Evolutionary conservation across 208 protist genomes (phyloP).

Genomic region (Strigomonas culicis): DNA sequence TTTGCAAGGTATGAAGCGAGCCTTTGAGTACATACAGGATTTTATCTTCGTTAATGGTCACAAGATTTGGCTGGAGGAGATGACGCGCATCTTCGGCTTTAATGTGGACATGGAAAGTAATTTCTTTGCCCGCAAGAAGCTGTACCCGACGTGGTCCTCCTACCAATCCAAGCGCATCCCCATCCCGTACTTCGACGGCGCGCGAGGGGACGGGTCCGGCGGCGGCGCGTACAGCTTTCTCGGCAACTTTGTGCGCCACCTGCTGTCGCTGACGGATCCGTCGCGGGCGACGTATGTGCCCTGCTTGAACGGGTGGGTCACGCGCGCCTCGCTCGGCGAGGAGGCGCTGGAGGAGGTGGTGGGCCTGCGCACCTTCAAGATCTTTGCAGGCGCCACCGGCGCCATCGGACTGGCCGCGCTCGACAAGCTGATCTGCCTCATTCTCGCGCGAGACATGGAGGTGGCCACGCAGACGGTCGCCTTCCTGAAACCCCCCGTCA

Average conservation of each 20-base stretch:
- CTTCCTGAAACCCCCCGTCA: slow-evolving; percentile 12
- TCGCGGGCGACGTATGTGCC: slow-evolving; percentile 76
- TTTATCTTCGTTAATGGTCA: slow-evolving; percentile 98
- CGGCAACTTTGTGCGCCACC: slow-evolving; percentile 89
- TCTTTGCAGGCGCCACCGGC: slow-evolving; percentile 80
- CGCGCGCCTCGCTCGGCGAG: slow-evolving; percentile 24
- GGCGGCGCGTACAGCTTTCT: slow-evolving; percentile 76
- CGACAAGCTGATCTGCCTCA: slow-evolving; percentile 90
- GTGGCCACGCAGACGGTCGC: slow-evolving; percentile 36
- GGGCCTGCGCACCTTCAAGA: slow-evolving; percentile 82
- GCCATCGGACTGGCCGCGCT: slow-evolving; percentile 69
- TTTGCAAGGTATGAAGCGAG: slow-evolving; percentile 89
- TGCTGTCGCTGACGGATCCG: slow-evolving; percentile 86
- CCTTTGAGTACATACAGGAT: slow-evolving; percentile 98
- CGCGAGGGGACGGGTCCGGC: neutral
- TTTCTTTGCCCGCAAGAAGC: slow-evolving; percentile 91
- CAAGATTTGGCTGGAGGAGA: slow-evolving; percentile 96
- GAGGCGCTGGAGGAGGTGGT: slow-evolving; percentile 49
- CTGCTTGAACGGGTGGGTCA: slow-evolving; percentile 86
- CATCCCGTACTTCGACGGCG: slow-evolving; percentile 86
- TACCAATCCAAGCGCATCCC: slow-evolving; percentile 93
- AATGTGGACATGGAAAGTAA: slow-evolving; percentile 98
- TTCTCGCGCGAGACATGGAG: slow-evolving; percentile 90
- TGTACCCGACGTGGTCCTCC: slow-evolving; percentile 81
- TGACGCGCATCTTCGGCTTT: slow-evolving; percentile 94